Evolutionary conservation across 1,284 basidiomycete genomes (phyloP).

Genomic region (Schizophyllum amplum): DNA sequence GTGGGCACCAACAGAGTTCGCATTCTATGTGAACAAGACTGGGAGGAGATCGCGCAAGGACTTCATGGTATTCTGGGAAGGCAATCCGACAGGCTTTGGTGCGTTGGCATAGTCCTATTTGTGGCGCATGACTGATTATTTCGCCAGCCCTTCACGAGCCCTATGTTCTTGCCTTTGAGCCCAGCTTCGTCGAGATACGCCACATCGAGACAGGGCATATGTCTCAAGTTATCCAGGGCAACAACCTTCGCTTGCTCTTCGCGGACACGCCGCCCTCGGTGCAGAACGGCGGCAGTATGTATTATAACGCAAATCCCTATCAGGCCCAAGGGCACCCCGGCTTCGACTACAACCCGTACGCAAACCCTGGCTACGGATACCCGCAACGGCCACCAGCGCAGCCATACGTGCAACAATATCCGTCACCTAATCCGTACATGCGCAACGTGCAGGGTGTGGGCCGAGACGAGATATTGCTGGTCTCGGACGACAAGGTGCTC

Average conservation of each 20-base stretch:
- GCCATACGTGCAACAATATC: slow-evolving; percentile 32
- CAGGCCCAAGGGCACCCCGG: slow-evolving; percentile 15
- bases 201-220: slow-evolving; percentile 91
- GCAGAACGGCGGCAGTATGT: slow-evolving; percentile 31
- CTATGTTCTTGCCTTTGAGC: slow-evolving; percentile 95
- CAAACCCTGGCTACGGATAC: slow-evolving; percentile 20
- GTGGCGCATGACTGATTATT: background rate
- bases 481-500: slow-evolving; percentile 73
- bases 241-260: slow-evolving; percentile 84
- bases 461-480: slow-evolving; percentile 73
- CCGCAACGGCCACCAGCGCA: slow-evolving; percentile 18
- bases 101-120: slow-evolving; percentile 21
- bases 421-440: slow-evolving; percentile 9
- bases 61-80: slow-evolving; percentile 98
- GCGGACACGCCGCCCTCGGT: slow-evolving; percentile 91
- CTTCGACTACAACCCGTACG: slow-evolving; percentile 10
- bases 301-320: slow-evolving; percentile 31
- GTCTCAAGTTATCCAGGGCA: slow-evolving; percentile 93
- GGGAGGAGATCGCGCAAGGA: slow-evolving; percentile 87
- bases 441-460: slow-evolving; percentile 40
- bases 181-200: slow-evolving; percentile 93
- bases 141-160: slow-evolving; percentile 86
- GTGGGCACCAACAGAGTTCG: slow-evolving; percentile 72
- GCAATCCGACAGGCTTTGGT: slow-evolving; percentile 91
- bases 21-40: slow-evolving; percentile 97